phyloP scores from a whole-genome alignment of 371 early-diverging fungal species.

The Lichtheimia ramosa region DNA sequence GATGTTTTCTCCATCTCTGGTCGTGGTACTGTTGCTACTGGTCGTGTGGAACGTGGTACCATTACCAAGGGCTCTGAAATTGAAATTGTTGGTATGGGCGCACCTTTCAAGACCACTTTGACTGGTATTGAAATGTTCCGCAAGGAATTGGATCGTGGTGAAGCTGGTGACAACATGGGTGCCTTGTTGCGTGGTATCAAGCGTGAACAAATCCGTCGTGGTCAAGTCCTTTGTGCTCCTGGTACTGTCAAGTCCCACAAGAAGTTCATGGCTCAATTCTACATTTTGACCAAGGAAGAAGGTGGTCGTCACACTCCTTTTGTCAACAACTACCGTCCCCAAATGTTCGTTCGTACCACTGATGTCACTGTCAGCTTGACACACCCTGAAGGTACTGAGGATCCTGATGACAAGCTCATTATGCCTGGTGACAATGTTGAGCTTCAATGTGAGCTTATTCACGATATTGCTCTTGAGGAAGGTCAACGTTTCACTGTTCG shows the following conservation, averaged over 20 bases:
- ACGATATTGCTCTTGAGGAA: conserved; percentile 87
- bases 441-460: conserved; percentile 78
- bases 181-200: conserved; percentile 95
- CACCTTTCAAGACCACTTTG: conserved; percentile 84
- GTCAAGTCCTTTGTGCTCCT: conserved; percentile 91
- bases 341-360: conserved; percentile 92
- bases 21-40: conserved; percentile 98
- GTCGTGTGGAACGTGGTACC: conserved; percentile 96
- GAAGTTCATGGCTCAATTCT: conserved; percentile 90
- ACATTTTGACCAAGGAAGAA: conserved; percentile 96
- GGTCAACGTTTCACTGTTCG: conserved; percentile 97
- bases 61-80: conserved; percentile 94
- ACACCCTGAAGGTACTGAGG: conserved; percentile 80
- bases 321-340: conserved; percentile 95
- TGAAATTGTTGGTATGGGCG: conserved; percentile 95
- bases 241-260: conserved; percentile 92
- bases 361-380: conserved; percentile 92
- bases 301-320: conserved; percentile 98
- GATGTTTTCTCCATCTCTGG: conserved; percentile 98
- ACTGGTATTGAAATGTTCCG: conserved; percentile 99
- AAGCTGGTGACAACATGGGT: conserved; percentile 99
- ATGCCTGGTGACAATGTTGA: conserved; percentile 98
- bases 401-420: conserved; percentile 90
- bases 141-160: conserved; percentile 96
- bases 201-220: conserved; percentile 95